Percentiles rank a stretch among this genome's conserved stretches.
These are phyloP conservation scores for Elsinoe necatrix DNA, from an alignment of 2,329 filamentous ascomycete species.

Conservation along the genomic window DNA sequence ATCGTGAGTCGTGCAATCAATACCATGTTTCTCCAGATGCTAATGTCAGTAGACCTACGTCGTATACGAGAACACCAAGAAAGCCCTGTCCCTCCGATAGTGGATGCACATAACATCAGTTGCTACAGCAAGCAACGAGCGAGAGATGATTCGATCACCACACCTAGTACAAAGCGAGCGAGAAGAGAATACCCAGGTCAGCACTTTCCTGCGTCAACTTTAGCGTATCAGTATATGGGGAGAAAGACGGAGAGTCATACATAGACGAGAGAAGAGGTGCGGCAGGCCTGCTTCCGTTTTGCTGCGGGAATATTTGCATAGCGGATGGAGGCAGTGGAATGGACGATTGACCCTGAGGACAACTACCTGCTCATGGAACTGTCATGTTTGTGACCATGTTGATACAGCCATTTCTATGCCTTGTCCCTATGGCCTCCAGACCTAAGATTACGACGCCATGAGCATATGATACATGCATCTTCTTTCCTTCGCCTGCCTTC, in stretches of 20 bases:
- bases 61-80: conserved; percentile 86
- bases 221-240: conserved; percentile 3
- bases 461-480: conserved; percentile 1
- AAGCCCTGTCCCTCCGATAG: conserved; percentile 43
- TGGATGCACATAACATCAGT: not conserved
- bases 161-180: conserved; percentile 6
- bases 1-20: conserved; percentile 43
- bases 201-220: conserved; percentile 8
- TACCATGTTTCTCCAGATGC: not conserved
- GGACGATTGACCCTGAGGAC: not conserved
- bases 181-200: conserved; percentile 5
- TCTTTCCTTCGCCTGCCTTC: not conserved
- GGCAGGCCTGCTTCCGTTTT: conserved; percentile 4
- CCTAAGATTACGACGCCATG: not conserved
- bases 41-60: conserved; percentile 56
- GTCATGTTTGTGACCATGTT: conserved; percentile 2
- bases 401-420: conserved; percentile 5
- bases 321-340: not conserved
- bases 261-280: not conserved
- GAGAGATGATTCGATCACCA: not conserved
- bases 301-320: not conserved
- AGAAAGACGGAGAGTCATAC: not conserved
- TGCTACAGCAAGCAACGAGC: not conserved
- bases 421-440: not conserved
- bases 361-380: not conserved